Conservation (phyloP, 805 yeast species). For the Wickerhamiella lipophila region DNA sequence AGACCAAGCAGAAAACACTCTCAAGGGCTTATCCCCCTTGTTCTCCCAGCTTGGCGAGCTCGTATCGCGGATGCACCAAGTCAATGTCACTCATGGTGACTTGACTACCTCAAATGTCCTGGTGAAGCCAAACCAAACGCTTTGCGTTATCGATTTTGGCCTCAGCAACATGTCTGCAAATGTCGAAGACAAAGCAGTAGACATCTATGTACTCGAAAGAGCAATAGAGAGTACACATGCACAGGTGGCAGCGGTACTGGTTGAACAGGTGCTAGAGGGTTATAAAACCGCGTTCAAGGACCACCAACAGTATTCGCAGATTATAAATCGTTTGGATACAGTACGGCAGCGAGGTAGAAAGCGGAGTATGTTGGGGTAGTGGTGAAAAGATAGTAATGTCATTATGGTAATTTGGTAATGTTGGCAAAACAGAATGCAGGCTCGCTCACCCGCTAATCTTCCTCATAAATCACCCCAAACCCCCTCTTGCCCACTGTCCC, state of each 20-base stretch:
- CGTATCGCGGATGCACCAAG: slow-evolving; percentile 59
- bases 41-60: slow-evolving; percentile 29
- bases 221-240: slow-evolving; percentile 91
- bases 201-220: slow-evolving; percentile 82
- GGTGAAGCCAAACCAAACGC: slow-evolving; percentile 12
- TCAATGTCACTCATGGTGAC: slow-evolving; percentile 86
- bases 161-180: slow-evolving; percentile 53
- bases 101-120: slow-evolving; percentile 82
- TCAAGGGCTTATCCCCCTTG: too few relatives aligned
- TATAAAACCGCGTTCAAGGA: slow-evolving; percentile 29
- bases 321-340: slow-evolving; percentile 55
- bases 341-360: slow-evolving; percentile 89
- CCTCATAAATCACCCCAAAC: not conserved
- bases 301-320: slow-evolving; percentile 34
- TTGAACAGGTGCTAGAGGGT: slow-evolving; percentile 60
- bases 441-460: not conserved
- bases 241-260: slow-evolving; percentile 47
- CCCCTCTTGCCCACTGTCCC: not conserved
- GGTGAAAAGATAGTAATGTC: too few relatives aligned
- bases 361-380: slow-evolving; percentile 82
- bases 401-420: too few relatives aligned
- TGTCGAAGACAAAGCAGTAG: slow-evolving; percentile 90
- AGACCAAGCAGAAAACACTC: slow-evolving; percentile 14
- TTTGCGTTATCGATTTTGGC: slow-evolving; percentile 82
- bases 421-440: too few relatives aligned